Evolutionary conservation across 176 grass and related monocot species (phyloP), one percentile per base, ranked within the genome.

Genomic region (Zoysia japonica): DNA sequence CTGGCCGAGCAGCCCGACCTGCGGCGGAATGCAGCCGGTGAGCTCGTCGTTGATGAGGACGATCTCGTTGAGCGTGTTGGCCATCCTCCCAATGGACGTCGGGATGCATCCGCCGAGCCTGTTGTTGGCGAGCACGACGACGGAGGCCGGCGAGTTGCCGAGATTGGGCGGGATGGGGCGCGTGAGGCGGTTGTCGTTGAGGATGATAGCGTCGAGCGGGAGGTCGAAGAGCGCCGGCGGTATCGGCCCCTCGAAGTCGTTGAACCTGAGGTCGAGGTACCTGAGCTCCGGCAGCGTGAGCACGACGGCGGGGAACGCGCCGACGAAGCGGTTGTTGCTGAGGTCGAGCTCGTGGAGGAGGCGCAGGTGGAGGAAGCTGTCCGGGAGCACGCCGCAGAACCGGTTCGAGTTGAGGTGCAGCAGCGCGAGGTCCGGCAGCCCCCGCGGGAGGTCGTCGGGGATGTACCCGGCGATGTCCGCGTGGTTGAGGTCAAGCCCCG

Each of bases 351-450:
- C 90, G 60, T 85, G 82, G 79, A 92, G 90, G 17, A 86, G 70
- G 16, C 78, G 67, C 3, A 93, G 72, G 47, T 54, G 80, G 80
- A 61, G 67, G 77, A 93, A 63, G 20, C 84, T 82, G 63, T 77
- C 70, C 0, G 91, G 91, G 2, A 89, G 65, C 0, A 82, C 72
- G 48, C 96, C 92, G 80, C 96, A 98, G 90, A 98, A 93, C 72
- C 92, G 86, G 80, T 94, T 94, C 38, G 92, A 94, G 86, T 98
- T 98, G 84, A 94, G 71, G 88, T 98, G 92, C 70, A 98, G 89
- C 6, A 94, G 84, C 5, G 92, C 83, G 11, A 98, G 90, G 84
- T 94, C 96, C 56, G 82, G 61, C 39, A 98, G 78, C 46, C 77
- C 77, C 0, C 65, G 65, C 1, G 77, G 77, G 0, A 79, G 77